Percentiles rank a stretch among this genome's conserved stretches.
Evolutionary conservation across 2,329 filamentous ascomycete genomes (phyloP).

Genomic region (Fusarium azukiicola): DNA sequence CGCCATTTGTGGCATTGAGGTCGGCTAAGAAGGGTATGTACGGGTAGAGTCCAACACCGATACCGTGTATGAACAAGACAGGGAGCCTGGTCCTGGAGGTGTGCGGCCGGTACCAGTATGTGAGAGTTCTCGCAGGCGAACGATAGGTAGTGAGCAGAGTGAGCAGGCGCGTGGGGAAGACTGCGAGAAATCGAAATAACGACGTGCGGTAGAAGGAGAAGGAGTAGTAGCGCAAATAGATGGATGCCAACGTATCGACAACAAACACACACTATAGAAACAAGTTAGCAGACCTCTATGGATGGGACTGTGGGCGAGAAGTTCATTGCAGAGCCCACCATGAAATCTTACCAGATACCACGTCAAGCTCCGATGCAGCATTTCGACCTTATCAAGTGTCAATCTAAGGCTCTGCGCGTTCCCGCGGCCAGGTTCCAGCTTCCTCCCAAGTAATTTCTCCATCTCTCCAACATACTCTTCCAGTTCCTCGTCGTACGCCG

Average conservation of each 20-base stretch:
- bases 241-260: slow-evolving; percentile 65
- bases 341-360: slow-evolving; percentile 75
- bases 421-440: slow-evolving; percentile 73
- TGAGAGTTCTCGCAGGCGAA: slow-evolving; percentile 71
- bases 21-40: no score
- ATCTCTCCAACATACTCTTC: slow-evolving; percentile 75
- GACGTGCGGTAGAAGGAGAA: slow-evolving; percentile 72
- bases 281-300: slow-evolving; percentile 26
- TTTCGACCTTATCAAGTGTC: slow-evolving; percentile 78
- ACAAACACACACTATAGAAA: slow-evolving; percentile 66
- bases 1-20: no score
- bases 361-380: slow-evolving; percentile 74
- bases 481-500: slow-evolving; percentile 73
- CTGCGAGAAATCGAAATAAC: slow-evolving; percentile 58
- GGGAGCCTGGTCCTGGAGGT: slow-evolving; percentile 77
- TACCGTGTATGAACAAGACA: slow-evolving; percentile 80
- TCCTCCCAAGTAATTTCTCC: slow-evolving; percentile 73
- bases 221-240: slow-evolving; percentile 63
- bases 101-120: slow-evolving; percentile 81
- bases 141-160: slow-evolving; percentile 67
- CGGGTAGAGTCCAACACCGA: no score
- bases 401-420: slow-evolving; percentile 74
- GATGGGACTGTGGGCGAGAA: background rate
- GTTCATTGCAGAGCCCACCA: background rate
- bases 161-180: slow-evolving; percentile 77